Evolutionary conservation across 352 stramenopile species (phyloP), one percentile per base, ranked within the genome.

Genomic region (Globisporangium middletonii): DNA sequence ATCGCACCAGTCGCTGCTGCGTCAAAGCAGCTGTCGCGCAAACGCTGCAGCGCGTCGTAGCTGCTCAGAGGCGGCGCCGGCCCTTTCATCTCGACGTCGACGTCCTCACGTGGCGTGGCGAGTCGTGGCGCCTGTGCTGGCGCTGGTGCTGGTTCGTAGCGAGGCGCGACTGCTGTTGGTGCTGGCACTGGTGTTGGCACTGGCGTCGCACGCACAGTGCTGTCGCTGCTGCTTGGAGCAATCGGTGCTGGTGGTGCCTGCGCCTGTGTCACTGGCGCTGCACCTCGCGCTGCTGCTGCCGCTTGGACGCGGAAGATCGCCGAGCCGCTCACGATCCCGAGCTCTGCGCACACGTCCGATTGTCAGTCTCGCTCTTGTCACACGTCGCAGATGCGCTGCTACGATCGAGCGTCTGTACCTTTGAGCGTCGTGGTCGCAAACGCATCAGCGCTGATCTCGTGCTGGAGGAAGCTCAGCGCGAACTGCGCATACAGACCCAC

Each of bases 231-330:
- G 41, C 18, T 15, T 27, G 26, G 16, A 49, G 13, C 66, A 1
- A 38, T 38, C 33, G 33, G 33, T 13, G 33, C 33, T 38, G 33
- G 5, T 38, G 33, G 6, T 38, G 7, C 33, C 12, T 64, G 49
- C 19, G 19, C 3, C 46, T 51, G 27, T 11, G 45, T 41, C 1
- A 16, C 27, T 42, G 59, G 35, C 13, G 28, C 4, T 8, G 9
- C 15, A 15, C 19, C 16, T 57, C 18, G 55, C 23, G 18, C 57
- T 53, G 23, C 23, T n/a, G 41, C 41, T 45, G 61, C 18, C 33
- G 26, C 38, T 49, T 86, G 76, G 58, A 94, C 71, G 7, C 83
- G 86, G 57, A 95, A 95, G 62, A 95, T 94, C 19, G 78, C 86
- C 37, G 86, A 95, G 7, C 86, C 86, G 55, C 75, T 89, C 51